Evolutionary conservation across 148 eudicot genomes (phyloP), one percentile per base, ranked within the genome.

Genomic region (Amaranthus hypochondriacus): DNA sequence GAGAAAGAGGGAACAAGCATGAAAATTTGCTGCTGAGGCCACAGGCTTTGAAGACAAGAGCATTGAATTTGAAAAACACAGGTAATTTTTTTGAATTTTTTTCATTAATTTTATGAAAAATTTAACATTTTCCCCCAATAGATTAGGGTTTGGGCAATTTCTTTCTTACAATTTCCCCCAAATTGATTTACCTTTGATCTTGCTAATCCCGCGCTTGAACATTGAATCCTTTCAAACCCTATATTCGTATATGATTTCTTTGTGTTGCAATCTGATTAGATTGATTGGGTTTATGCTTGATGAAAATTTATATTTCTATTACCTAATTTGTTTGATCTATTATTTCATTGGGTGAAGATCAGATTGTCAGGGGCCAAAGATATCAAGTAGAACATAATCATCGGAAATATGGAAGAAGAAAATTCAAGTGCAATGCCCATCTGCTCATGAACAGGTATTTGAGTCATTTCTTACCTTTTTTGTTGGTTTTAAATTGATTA

Each of bases 391-490:
- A 80, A 66, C 47, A 69, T 67, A 63, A 52, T 57, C 57, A 72
- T 79, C 63, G 86, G 60, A 72, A 77, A 73, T 77, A 83, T 68
- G 56, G 79, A 72, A 52, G 87, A 77, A 56, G 89, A 86, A 51
- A 78, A 78, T 72, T 81, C 85, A 52, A 87, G 79, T 67, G 66
- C 81, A 73, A 81, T 81, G 82, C n/a, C 91, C 96, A 72, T 83
- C 93, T 18, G 14, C 91, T 68, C 77, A 90, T 55, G 82, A 87
- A 64, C 96, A 90, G 89, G 96, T 93, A 79, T 75, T 54, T 28
- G 39, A 28, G 39, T 28, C 39, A 55, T 47, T 63, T 54, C 42
- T 7, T 57, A 15, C 21, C 9, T 54, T 46, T 47, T 15, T 47
- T 47, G 3, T 2, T 28, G 39, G 39, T 28, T 28, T 28, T 10